Evolutionary conservation across 306 rosid species (phyloP).

Genomic region (Boehmeria nivea): DNA sequence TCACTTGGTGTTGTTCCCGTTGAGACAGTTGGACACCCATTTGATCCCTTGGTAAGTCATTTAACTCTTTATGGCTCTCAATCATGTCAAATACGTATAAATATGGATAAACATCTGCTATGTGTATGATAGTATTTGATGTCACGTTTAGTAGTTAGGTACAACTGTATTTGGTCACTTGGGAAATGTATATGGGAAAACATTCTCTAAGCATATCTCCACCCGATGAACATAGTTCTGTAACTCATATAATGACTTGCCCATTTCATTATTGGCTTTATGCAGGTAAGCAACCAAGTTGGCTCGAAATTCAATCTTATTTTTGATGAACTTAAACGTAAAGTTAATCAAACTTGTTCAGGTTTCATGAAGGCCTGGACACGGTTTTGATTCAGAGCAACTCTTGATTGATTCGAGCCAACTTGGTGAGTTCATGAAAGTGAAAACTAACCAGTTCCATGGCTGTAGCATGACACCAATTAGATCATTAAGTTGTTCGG

Average conservation of each 20-base stretch:
- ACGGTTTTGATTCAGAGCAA: slow-evolving; percentile 47
- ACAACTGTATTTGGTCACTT: background rate
- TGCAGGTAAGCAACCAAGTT: slow-evolving; percentile 69
- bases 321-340: slow-evolving; percentile 49
- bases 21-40: slow-evolving; percentile 77
- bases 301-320: slow-evolving; percentile 67
- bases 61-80: slow-evolving; percentile 6
- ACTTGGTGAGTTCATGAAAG: slow-evolving; percentile 47
- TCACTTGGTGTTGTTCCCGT: slow-evolving; percentile 76
- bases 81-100: slow-evolving; percentile 7
- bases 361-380: slow-evolving; percentile 69
- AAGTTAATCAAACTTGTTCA: slow-evolving; percentile 43
- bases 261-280: slow-evolving; percentile 32
- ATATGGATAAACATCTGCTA: background rate
- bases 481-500: background rate
- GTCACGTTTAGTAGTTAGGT: background rate
- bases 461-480: background rate
- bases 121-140: background rate
- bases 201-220: background rate
- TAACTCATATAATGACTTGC: slow-evolving; percentile 22
- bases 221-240: background rate
- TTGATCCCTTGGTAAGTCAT: slow-evolving; percentile 88
- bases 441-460: slow-evolving; percentile 7
- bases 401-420: slow-evolving; percentile 78
- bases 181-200: background rate